Conservation (phyloP, 768 basidiomycete species). For the Serendipita sp. region DNA sequence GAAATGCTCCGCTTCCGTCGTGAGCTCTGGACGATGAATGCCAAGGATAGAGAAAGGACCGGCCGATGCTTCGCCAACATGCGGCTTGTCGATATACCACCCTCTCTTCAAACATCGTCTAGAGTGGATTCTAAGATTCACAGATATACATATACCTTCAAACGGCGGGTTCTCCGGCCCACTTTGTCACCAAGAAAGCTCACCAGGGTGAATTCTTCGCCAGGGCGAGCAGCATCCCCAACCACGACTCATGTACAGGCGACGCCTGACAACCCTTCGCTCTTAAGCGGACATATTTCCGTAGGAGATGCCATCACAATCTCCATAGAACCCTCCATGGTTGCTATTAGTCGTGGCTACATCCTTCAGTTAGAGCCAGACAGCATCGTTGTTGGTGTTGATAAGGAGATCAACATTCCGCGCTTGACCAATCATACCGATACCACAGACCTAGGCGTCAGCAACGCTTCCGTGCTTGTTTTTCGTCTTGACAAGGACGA, state of each 20-base stretch:
- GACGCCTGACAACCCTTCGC: constrained; percentile 17
- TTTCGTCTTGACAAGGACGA: constrained; percentile 96
- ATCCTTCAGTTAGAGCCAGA: constrained; percentile 53
- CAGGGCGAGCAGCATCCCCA: too few relatives aligned
- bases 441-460: constrained; percentile 5
- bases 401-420: constrained; percentile 49
- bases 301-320: constrained; percentile 71
- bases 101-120: constrained; percentile 14
- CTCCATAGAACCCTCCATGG: constrained; percentile 72
- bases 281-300: constrained; percentile 66
- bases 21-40: constrained; percentile 87
- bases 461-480: constrained; percentile 17
- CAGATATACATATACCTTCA: constrained; percentile 62
- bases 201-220: background rate
- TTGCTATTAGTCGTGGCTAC: constrained; percentile 73
- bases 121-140: constrained; percentile 43
- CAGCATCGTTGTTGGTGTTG: constrained; percentile 61
- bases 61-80: constrained; percentile 79
- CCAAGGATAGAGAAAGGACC: constrained; percentile 55
- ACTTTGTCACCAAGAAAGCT: background rate
- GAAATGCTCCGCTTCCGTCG: constrained; percentile 71
- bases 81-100: constrained; percentile 35
- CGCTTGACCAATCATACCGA: constrained; percentile 25
- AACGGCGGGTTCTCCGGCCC: constrained; percentile 11
- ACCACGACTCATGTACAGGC: background rate